phyloP scores from a whole-genome alignment of 495 filamentous ascomycete genomes.

The Aspergillus funiculosus region DNA sequence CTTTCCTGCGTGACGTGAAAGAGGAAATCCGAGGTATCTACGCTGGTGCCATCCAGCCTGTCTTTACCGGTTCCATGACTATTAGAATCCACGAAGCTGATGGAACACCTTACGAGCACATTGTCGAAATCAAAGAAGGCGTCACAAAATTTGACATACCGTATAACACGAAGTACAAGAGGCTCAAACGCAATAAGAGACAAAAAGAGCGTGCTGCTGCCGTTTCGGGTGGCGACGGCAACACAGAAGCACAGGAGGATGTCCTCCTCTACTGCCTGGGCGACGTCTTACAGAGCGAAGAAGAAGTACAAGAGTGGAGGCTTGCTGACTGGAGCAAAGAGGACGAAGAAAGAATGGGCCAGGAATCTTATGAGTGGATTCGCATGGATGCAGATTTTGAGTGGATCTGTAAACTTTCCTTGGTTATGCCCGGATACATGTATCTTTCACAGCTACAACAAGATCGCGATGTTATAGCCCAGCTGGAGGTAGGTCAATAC shows the following conservation, averaged over 20 bases:
- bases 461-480: slow-evolving; percentile 92
- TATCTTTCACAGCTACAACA: slow-evolving; percentile 95
- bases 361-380: slow-evolving; percentile 98
- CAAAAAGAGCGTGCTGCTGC: slow-evolving; percentile 70
- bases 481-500: slow-evolving; percentile 61
- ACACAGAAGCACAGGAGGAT: slow-evolving; percentile 70
- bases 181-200: slow-evolving; percentile 84
- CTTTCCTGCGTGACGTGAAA: slow-evolving; percentile 76
- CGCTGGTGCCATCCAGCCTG: slow-evolving; percentile 60
- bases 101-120: slow-evolving; percentile 97
- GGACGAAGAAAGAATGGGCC: slow-evolving; percentile 82
- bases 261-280: slow-evolving; percentile 86
- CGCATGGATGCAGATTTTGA: slow-evolving; percentile 97
- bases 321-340: slow-evolving; percentile 82
- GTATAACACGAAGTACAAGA: slow-evolving; percentile 99
- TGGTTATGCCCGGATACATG: slow-evolving; percentile 90
- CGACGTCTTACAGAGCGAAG: slow-evolving; percentile 76
- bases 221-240: slow-evolving; percentile 55
- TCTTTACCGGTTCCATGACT: slow-evolving; percentile 94
- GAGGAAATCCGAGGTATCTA: slow-evolving; percentile 68
- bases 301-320: slow-evolving; percentile 78
- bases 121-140: slow-evolving; percentile 86
- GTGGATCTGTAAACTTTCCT: slow-evolving; percentile 79
- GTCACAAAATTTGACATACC: slow-evolving; percentile 83
- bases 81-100: slow-evolving; percentile 98